Base-by-base conservation (phyloP, 352 stramenopile species). In the Pythium periplocum region DNA sequence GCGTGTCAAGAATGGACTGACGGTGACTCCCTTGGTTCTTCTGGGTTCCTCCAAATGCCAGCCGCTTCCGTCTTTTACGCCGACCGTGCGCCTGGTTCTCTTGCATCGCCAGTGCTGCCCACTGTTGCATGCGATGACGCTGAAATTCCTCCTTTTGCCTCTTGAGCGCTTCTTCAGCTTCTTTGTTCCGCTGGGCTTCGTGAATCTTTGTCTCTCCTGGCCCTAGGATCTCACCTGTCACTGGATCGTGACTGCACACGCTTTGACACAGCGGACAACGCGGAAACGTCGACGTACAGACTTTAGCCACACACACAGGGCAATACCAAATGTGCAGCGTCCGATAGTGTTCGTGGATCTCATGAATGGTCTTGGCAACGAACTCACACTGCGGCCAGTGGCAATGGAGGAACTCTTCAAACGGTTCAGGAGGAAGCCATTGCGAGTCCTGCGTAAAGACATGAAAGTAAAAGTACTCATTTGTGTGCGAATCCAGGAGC, bases 381-480 rank as follows among this genome's bases (percentile, higher is more conserved):
- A 76, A 83, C 7, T 37, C 58, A 46, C 83, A 93, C 0, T 75
- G 66, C 1, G 75, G 68, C 80, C 83, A 93, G 30, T 73, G 70
- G 51, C 83, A 93, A 1, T 45, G 30, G 1, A 91, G 60, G 49
- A 90, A 91, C 39, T 79, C 73, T 4, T 63, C 54, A 47, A 74
- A 91, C 3, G 72, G 66, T n/a, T 85, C 64, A 0, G 83, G 83
- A 37, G 83, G 83, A 3, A 74, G 59, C 83, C 83, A 93, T 58
- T 90, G 80, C 45, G 80, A 90, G 55, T 93, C 83, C 43, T 86
- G 74, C 30, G 79, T 84, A 62, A 75, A 87, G 35, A 87, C 66
- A 59, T 93, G 78, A 36, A 91, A 87, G 69, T 91, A 93, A 54
- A 85, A 93, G 67, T 89, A 88, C 62, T 93, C 83, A 61, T 86